Conservation (phyloP, 495 filamentous ascomycete genomes). For the Platismatia glauca region DNA sequence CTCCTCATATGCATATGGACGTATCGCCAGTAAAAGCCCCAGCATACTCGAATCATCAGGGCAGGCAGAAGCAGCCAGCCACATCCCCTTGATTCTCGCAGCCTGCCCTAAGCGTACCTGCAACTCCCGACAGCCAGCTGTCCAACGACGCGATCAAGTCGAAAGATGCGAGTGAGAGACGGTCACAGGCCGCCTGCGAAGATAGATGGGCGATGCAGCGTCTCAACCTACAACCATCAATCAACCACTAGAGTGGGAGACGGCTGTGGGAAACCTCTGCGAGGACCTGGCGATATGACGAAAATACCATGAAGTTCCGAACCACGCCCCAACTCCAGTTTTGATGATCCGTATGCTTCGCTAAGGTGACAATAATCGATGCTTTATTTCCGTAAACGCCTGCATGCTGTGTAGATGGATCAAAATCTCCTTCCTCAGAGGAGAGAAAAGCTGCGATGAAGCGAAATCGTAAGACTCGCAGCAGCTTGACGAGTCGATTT, state of each 20-base stretch:
- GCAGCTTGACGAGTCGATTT: background rate
- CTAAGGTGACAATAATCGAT: conserved; percentile 4
- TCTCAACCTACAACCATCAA: background rate
- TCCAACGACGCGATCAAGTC: conserved; percentile 7
- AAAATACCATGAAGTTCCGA: background rate
- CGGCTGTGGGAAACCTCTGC: background rate
- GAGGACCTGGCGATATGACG: background rate
- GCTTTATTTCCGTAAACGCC: background rate
- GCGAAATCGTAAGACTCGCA: background rate
- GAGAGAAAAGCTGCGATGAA: background rate
- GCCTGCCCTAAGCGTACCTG: background rate
- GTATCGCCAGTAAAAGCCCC: background rate
- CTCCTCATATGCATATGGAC: background rate
- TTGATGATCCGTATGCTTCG: conserved; percentile 14
- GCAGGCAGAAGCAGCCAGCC: conserved; percentile 6
- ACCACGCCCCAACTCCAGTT: background rate
- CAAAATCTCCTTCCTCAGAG: background rate
- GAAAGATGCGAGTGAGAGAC: background rate
- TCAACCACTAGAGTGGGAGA: background rate
- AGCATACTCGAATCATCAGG: background rate
- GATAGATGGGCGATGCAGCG: background rate
- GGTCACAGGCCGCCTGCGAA: background rate
- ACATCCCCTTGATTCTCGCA: conserved; percentile 1
- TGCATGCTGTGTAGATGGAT: conserved; percentile 1
- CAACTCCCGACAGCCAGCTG: conserved; percentile 1